A percentile compares a stretch with the other conserved stretches of the same genome.
phyloP scores from a whole-genome alignment of 2,329 filamentous ascomycete species.

The Helminthosporium solani region DNA sequence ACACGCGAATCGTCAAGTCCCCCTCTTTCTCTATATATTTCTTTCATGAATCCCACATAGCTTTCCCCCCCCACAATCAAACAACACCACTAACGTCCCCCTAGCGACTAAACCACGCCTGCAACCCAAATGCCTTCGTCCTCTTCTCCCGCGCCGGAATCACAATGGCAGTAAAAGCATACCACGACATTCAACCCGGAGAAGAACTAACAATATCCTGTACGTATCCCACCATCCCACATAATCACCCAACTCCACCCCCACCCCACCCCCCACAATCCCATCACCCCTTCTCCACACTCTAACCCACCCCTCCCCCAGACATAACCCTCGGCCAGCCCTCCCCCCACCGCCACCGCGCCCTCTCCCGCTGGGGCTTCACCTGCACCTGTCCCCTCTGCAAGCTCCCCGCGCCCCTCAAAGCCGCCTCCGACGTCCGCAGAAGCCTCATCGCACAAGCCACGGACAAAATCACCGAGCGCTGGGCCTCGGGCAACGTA shows the following conservation, averaged over 20 bases:
- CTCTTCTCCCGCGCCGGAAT: slow-evolving; percentile 25
- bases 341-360: slow-evolving; percentile 4
- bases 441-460: slow-evolving; percentile 13
- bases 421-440: slow-evolving; percentile 17
- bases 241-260: background rate
- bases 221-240: slow-evolving; percentile 1
- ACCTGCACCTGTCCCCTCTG: slow-evolving; percentile 25
- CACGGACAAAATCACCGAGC: slow-evolving; percentile 9
- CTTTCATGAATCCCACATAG: background rate
- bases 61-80: no score
- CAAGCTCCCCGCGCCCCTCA: background rate
- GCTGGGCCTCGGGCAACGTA: slow-evolving; percentile 4
- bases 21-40: background rate
- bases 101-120: slow-evolving; percentile 27
- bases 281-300: background rate
- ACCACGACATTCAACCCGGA: slow-evolving; percentile 20
- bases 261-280: background rate
- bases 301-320: slow-evolving; percentile 1
- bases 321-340: slow-evolving; percentile 21
- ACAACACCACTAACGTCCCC: background rate
- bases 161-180: slow-evolving; percentile 24
- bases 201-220: slow-evolving; percentile 28
- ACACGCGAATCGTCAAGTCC: no score
- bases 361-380: slow-evolving; percentile 25
- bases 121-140: slow-evolving; percentile 24